phyloP scores from a whole-genome alignment of 1,284 basidiomycete genomes.

The Pseudozyma sp. region DNA sequence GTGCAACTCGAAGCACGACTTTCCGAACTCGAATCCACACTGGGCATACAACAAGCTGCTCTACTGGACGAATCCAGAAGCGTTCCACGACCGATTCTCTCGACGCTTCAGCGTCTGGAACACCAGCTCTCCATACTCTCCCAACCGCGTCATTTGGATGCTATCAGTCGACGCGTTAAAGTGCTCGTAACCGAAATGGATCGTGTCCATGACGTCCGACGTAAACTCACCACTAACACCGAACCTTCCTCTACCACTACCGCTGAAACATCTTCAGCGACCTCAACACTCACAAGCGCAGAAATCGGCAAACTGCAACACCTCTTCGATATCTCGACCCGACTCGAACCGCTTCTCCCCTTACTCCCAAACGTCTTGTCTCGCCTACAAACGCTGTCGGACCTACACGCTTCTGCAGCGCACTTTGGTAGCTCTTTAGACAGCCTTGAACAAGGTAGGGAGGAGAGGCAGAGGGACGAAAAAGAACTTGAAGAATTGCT shows the following conservation, averaged over 20 bases:
- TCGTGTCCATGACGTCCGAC: slow-evolving; percentile 76
- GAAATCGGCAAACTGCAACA: slow-evolving; percentile 46
- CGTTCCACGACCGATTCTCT: slow-evolving; percentile 82
- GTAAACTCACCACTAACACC: slow-evolving; percentile 63
- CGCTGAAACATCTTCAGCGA: neutral
- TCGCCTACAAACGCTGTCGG: slow-evolving; percentile 83
- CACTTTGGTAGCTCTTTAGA: slow-evolving; percentile 76
- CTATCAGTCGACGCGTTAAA: slow-evolving; percentile 93
- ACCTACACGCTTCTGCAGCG: slow-evolving; percentile 83
- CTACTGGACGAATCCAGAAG: slow-evolving; percentile 51
- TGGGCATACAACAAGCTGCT: slow-evolving; percentile 43
- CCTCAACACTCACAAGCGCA: slow-evolving; percentile 29
- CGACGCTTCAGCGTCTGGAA: slow-evolving; percentile 83
- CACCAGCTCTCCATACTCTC: slow-evolving; percentile 87
- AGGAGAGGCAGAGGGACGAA: slow-evolving; percentile 75
- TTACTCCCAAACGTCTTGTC: slow-evolving; percentile 91
- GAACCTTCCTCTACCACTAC: neutral
- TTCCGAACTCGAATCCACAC: slow-evolving; percentile 40
- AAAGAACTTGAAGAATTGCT: slow-evolving; percentile 79
- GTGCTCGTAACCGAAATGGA: slow-evolving; percentile 92
- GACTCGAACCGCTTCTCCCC: slow-evolving; percentile 86
- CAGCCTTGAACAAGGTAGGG: slow-evolving; percentile 80
- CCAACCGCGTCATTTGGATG: slow-evolving; percentile 94
- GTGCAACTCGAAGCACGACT: slow-evolving; percentile 40
- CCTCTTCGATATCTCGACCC: slow-evolving; percentile 79